A percentile compares a stretch with the other conserved stretches of the same genome.
These are phyloP conservation scores for Phytophthora boehmeriae DNA, from an alignment of 352 stramenopile genomes.

Conservation along the genomic window DNA sequence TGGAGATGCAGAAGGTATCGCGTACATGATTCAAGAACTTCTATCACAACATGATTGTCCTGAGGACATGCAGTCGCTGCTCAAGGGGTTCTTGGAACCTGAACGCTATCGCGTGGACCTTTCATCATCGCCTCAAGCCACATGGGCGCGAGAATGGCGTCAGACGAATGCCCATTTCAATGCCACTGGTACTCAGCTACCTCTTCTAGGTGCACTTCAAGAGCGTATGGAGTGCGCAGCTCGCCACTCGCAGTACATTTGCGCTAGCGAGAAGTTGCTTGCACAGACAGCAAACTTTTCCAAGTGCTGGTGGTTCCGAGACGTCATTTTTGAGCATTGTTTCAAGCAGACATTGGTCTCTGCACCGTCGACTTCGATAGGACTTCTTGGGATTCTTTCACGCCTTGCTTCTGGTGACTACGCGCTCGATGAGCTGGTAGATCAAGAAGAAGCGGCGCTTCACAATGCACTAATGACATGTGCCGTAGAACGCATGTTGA, in stretches of 20 bases:
- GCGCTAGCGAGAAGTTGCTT: constrained; percentile 29
- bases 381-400: constrained; percentile 39
- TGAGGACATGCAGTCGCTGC: constrained; percentile 34
- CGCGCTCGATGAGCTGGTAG: constrained; percentile 45
- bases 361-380: constrained; percentile 15
- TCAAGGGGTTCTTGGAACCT: constrained; percentile 47
- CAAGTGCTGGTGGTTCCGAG: constrained; percentile 59
- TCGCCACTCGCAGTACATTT: constrained; percentile 51
- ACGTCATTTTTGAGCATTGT: constrained; percentile 35
- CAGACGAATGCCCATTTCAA: constrained; percentile 53
- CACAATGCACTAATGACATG: constrained; percentile 23
- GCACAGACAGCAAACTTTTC: constrained; percentile 40
- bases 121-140: constrained; percentile 9
- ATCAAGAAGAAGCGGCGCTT: constrained; percentile 28
- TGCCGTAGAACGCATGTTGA: constrained; percentile 32
- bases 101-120: constrained; percentile 36
- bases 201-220: constrained; percentile 25
- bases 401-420: constrained; percentile 31
- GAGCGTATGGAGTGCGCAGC: constrained; percentile 50
- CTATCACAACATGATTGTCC: constrained; percentile 7
- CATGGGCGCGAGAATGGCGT: constrained; percentile 68
- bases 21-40: constrained; percentile 39
- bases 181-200: constrained; percentile 11
- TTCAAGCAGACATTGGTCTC: constrained; percentile 25
- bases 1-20: constrained; percentile 57